Base-by-base conservation (phyloP, 495 filamentous ascomycete genomes). In the Hyaloscypha hepaticicola region DNA sequence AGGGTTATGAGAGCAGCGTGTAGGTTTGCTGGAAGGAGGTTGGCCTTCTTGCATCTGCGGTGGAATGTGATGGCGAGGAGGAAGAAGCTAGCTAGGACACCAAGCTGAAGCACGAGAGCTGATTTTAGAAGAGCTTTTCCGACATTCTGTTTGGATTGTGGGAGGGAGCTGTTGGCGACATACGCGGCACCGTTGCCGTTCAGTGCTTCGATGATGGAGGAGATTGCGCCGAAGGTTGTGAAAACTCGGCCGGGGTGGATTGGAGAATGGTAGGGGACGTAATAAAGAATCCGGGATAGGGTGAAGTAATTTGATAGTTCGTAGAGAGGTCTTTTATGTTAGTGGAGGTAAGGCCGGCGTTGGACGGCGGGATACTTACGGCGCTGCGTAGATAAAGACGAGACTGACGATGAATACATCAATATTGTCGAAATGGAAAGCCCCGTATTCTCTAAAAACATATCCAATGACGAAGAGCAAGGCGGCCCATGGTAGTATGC, bases 221-320 rank as follows among this genome's bases (percentile, higher is more conserved):
- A 87, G 53, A 93, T 72, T 29, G 82, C 85, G 52, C 86, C 75
- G 70, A 95, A 93, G n/a, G 89, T 91, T 5, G 86, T 86, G 61
- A 90, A 78, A 22, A 92, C 89, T 1, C 89, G 85, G 3, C 88
- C 89, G 0, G 90, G 91, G 72, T 93, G 88, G 60, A 93, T 86
- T 0, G 90, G 89, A 0, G 89, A 86, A 65, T 88, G 82, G 66
- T 92, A 88, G 0, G 91, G 91, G 31, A 90, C 85, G 75, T 91
- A 92, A 76, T 89, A 91, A 4, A 95, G 80, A 55, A 90, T 84
- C 7, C 90, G 87, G 26, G 88, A 90, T 24, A 94, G 84, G 59
- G 88, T 83, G 67, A 90, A 81, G 74, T 92, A 95, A 72, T 95
- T 90, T 28, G 85, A 81, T 0, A 87, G 83, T 67, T 90, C 88